Evolutionary conservation across 306 rosid genomes (phyloP), one percentile per base, ranked within the genome.

Genomic region (Cucumis melo): DNA sequence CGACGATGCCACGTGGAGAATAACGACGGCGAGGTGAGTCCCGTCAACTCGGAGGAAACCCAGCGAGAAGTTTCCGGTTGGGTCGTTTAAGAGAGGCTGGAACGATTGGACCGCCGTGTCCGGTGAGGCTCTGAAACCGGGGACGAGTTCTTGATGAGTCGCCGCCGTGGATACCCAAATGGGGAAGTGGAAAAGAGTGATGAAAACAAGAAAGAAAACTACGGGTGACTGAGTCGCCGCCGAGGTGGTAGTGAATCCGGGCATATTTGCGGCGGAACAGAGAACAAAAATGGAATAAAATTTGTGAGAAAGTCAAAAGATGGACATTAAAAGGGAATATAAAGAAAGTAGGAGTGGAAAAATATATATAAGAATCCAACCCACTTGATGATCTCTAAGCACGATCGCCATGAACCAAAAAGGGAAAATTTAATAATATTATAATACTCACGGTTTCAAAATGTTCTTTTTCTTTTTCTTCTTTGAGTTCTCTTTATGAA

Each of bases 11-110:
- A 89, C 79, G 82, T 94, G 98, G 60, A 94, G 42, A 64, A 94
- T 66, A 1, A 87, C 89, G 5, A 94, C 88, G 23, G 90, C 59
- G 6, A 94, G 91, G 51, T 82, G 83, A 82, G 84, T 75, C 34
- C 15, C 72, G 58, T 84, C 80, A 34, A 79, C 76, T 15, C 96
- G 93, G 89, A 90, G 95, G 83, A 94, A 90, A 11, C 97, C 93
- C 4, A 94, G 76, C 0, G 98, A 90, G 82, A 94, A 88, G 64
- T 90, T 90, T 0, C 85, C 89, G 0, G 65, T 81, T 5, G 85
- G 71, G 71, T 94, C 98, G 27, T 2, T 65, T 38, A 94, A 88
- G 57, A 94, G 57, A 6, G 96, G 29, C 57, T 91, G 95, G 83
- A 94, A 94, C 64, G 91, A 48, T 8, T 85, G 4, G 39, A 81